Percentiles rank a stretch among this genome's conserved stretches.
These are phyloP conservation scores for Aspergillus candidus DNA, from an alignment of 2,329 filamentous ascomycete species.

Conservation along the genomic window DNA sequence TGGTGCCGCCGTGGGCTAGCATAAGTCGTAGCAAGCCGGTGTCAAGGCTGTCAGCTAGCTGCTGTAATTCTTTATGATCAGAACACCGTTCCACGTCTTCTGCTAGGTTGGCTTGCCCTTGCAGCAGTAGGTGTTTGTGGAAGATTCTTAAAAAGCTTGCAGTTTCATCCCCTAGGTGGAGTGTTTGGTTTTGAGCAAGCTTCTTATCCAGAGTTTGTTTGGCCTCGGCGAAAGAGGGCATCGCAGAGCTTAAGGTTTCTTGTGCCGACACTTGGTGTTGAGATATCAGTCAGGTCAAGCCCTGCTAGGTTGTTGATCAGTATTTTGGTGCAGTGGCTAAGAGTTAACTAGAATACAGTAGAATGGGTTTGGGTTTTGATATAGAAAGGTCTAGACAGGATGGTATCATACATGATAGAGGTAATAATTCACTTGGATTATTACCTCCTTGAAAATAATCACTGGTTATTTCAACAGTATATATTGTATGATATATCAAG, in stretches of 20 bases:
- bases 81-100: conserved; percentile 11
- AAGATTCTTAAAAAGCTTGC: conserved; percentile 8
- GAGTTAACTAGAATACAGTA: too few species aligned
- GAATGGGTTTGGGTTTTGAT: too few species aligned
- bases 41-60: conserved; percentile 13
- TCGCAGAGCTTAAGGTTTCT: background rate
- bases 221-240: background rate
- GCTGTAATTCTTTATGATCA: conserved; percentile 10
- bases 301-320: too few species aligned
- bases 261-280: background rate
- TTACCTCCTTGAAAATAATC: too few species aligned
- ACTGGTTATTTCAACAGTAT: too few species aligned
- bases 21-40: conserved; percentile 15
- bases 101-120: conserved; percentile 12
- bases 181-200: background rate
- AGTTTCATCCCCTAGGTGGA: background rate
- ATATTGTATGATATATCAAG: too few species aligned
- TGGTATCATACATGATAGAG: too few species aligned
- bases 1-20: conserved; percentile 14
- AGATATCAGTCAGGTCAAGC: too few species aligned
- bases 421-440: too few species aligned
- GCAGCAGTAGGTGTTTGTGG: conserved; percentile 8
- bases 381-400: too few species aligned
- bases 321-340: too few species aligned
- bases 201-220: background rate